A percentile compares a stretch with the other conserved stretches of the same genome.
Evolutionary conservation across 31 red algal genomes (phyloP).

Genomic region (Odonthalia washingtoniensis): DNA sequence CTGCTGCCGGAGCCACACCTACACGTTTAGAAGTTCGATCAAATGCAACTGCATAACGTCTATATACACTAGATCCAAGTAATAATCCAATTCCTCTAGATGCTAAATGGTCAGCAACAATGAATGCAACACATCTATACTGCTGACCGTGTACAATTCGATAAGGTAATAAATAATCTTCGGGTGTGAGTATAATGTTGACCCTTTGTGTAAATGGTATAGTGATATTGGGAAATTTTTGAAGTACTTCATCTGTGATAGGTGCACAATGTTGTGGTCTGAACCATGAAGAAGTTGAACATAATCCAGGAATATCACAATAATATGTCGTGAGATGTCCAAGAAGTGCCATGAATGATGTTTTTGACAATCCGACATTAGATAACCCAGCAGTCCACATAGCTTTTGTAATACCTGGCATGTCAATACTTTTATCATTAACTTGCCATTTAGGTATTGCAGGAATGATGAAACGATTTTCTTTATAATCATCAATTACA

Average conservation of each 20-base stretch:
- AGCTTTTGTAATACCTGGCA: constrained; percentile 47
- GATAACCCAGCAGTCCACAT: constrained; percentile 58
- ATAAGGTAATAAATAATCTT: constrained; percentile 64
- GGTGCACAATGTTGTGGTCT: constrained; percentile 52
- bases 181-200: constrained; percentile 50
- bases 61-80: constrained; percentile 49
- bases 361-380: constrained; percentile 51
- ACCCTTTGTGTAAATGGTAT: constrained; percentile 37
- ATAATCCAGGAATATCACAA: constrained; percentile 62
- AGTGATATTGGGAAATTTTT: constrained; percentile 61
- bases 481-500: constrained; percentile 28
- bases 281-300: constrained; percentile 56
- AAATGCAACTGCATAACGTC: constrained; percentile 59
- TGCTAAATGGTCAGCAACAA: constrained; percentile 56
- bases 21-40: constrained; percentile 49
- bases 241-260: constrained; percentile 40
- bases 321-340: constrained; percentile 63
- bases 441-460: constrained; percentile 55
- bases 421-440: constrained; percentile 28
- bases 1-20: constrained; percentile 48
- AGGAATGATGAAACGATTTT: constrained; percentile 49
- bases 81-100: constrained; percentile 55
- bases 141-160: constrained; percentile 33
- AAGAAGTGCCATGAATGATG: constrained; percentile 54
- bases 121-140: constrained; percentile 60